A percentile compares a stretch with the other conserved stretches of the same genome.
Conservation (phyloP, 1,284 basidiomycete genomes). For the Anthracocystis walkeri region DNA sequence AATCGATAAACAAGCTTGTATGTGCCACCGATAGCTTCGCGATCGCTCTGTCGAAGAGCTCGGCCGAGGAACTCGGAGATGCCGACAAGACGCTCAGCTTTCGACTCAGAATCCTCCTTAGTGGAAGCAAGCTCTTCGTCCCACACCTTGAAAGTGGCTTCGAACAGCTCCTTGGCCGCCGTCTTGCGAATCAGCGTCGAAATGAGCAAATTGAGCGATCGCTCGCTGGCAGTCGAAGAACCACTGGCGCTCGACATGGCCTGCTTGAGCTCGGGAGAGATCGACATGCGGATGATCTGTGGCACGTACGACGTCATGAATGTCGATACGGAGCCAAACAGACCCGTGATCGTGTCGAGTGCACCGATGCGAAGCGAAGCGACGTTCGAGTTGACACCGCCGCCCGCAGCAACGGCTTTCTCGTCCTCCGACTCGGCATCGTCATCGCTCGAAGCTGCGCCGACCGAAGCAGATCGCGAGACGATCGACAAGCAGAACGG, state of each 20-base stretch:
- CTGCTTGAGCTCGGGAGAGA: conserved; percentile 40
- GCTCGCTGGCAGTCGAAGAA: conserved; percentile 38
- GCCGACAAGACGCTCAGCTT: conserved; percentile 32
- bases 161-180: conserved; percentile 44
- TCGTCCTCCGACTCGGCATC: conserved; percentile 17
- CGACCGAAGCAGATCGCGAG: conserved; percentile 10
- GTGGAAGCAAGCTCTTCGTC: conserved; percentile 32
- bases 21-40: conserved; percentile 75
- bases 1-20: conserved; percentile 82
- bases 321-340: conserved; percentile 60
- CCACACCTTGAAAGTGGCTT: conserved; percentile 52
- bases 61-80: conserved; percentile 61
- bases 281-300: conserved; percentile 40
- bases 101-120: conserved; percentile 7
- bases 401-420: conserved; percentile 1
- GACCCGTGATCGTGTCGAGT: conserved; percentile 54
- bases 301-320: conserved; percentile 62
- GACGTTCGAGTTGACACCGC: conserved; percentile 29
- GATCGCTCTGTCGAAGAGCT: conserved; percentile 56
- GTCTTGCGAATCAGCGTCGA: conserved; percentile 45
- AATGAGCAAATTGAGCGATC: conserved; percentile 44
- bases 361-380: conserved; percentile 50
- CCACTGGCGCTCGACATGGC: conserved; percentile 43
- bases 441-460: conserved; percentile 1
- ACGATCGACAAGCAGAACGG: conserved; percentile 40